Conservation (phyloP, 2,329 filamentous ascomycete species). For the Metarhizium humberi region DNA sequence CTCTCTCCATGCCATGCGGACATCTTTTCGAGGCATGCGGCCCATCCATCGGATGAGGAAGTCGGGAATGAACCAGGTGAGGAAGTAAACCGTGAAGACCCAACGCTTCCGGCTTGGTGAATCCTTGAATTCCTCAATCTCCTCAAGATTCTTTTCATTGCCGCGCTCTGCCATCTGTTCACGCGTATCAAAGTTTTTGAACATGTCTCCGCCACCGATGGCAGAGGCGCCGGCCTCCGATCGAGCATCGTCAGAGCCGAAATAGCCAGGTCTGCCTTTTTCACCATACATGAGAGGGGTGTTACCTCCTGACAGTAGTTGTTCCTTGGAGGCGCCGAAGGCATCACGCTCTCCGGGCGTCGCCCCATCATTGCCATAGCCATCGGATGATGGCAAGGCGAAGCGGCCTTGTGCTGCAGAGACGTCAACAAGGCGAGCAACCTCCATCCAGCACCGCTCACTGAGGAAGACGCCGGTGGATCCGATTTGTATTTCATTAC, state of each 20-base stretch:
- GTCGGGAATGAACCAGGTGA: conserved; percentile 86
- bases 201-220: conserved; percentile 91
- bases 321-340: conserved; percentile 56
- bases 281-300: conserved; percentile 60
- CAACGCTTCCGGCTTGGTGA: conserved; percentile 81
- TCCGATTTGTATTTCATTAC: conserved; percentile 82
- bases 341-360: conserved; percentile 49
- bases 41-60: conserved; percentile 69
- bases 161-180: conserved; percentile 93
- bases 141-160: conserved; percentile 80
- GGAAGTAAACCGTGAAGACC: conserved; percentile 71
- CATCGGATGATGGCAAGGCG: conserved; percentile 44
- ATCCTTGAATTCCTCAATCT: conserved; percentile 76
- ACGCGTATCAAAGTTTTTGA: conserved; percentile 88
- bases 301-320: conserved; percentile 40
- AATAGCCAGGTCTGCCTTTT: conserved; percentile 70
- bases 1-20: conserved; percentile 89
- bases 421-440: conserved; percentile 64
- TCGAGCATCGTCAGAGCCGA: conserved; percentile 72
- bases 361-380: conserved; percentile 53
- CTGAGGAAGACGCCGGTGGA: conserved; percentile 93
- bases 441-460: conserved; percentile 89
- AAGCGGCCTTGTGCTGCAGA: conserved; percentile 37
- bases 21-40: conserved; percentile 83
- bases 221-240: conserved; percentile 92